These are phyloP conservation scores for Ambispora gerdemannii DNA, from an alignment of 192 early-diverging fungal genomes.

Conservation along the genomic window DNA sequence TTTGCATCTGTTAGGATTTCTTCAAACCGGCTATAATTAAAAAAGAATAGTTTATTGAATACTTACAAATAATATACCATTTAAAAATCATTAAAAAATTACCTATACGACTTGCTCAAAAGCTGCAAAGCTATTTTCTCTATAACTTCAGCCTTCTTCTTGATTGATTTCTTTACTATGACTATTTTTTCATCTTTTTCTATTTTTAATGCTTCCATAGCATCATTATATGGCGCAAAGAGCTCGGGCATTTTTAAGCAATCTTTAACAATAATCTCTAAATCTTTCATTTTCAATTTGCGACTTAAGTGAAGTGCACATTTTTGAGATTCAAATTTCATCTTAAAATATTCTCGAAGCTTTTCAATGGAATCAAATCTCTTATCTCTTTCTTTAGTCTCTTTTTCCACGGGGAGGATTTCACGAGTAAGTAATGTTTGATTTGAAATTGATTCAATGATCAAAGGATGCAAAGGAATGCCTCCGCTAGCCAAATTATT, in stretches of 20 bases:
- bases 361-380: not conserved
- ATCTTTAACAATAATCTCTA: not conserved
- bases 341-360: not conserved
- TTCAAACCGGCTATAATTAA: no score
- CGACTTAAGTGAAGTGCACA: not conserved
- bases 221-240: not conserved
- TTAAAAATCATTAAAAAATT: no score
- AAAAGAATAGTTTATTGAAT: no score
- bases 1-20: no score
- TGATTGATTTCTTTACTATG: no score
- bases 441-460: slow-evolving; percentile 14
- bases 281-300: not conserved
- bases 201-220: not conserved
- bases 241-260: not conserved
- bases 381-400: not conserved
- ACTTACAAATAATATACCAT: no score
- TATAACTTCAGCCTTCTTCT: slow-evolving; percentile 1
- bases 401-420: not conserved
- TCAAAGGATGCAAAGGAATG: not conserved
- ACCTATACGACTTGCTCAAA: slow-evolving; percentile 13
- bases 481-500: no score
- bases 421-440: slow-evolving; percentile 12
- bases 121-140: not conserved
- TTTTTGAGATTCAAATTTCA: not conserved
- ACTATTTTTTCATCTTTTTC: not conserved